phyloP scores from a whole-genome alignment of 2,329 filamentous ascomycete genomes.

The Colletotrichum sp. region DNA sequence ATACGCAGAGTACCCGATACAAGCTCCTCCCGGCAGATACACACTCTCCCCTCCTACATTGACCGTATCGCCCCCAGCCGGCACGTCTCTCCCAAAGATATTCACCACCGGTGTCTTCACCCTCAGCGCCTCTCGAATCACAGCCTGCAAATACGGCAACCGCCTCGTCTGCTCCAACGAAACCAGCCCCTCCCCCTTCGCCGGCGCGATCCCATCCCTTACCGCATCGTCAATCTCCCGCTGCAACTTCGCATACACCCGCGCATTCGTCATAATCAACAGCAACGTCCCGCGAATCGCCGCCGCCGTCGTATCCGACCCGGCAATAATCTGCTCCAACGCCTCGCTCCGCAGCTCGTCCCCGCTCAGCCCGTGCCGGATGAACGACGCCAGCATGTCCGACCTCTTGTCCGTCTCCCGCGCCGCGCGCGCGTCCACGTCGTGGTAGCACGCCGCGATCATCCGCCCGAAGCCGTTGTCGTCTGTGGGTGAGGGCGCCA shows the following conservation, averaged over 20 bases:
- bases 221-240: conserved; percentile 44
- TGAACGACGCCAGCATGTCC: conserved; percentile 35
- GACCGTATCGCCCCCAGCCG: conserved; percentile 21
- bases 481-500: conserved; percentile 31
- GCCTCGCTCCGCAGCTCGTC: conserved; percentile 32
- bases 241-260: conserved; percentile 44
- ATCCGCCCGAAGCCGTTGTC: conserved; percentile 37
- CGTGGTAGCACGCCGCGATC: conserved; percentile 32
- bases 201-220: conserved; percentile 20
- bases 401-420: conserved; percentile 21
- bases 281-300: conserved; percentile 51
- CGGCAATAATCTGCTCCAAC: conserved; percentile 43
- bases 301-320: conserved; percentile 60
- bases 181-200: conserved; percentile 23
- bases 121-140: conserved; percentile 43
- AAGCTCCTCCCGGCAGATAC: conserved; percentile 57
- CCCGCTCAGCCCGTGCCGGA: conserved; percentile 28
- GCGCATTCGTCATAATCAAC: conserved; percentile 50
- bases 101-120: conserved; percentile 26
- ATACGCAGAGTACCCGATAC: conserved; percentile 65
- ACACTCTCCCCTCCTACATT: conserved; percentile 22
- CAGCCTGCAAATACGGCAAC: conserved; percentile 40
- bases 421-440: conserved; percentile 29
- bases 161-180: conserved; percentile 29
- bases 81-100: conserved; percentile 27